Evolutionary conservation across 2,329 filamentous ascomycete species (phyloP), one percentile per base, ranked within the genome.

Genomic region (Xylaria sp.): DNA sequence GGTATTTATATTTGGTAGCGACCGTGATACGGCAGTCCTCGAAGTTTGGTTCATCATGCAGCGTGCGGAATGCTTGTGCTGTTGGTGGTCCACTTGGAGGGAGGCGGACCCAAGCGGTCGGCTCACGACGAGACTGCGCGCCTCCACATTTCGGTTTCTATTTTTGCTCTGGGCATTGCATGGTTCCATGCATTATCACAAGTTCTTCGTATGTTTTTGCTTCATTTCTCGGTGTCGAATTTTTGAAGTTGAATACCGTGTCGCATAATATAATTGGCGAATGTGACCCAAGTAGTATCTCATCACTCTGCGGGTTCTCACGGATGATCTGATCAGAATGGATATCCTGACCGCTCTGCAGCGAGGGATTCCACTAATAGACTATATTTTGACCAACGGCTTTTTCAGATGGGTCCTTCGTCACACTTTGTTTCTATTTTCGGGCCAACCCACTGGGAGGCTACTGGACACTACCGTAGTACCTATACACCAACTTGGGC

Each of bases 341-440:
- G 32, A 55, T 20, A 3, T 39, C 57, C 20, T 60, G 28, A 50
- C 46, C 58, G 43, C 57, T 25, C 1, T 59, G 62, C 34, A 53
- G 55, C 45, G n/a, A 43, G 6, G 43, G 39, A 39, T 56, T 39
- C 60, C 60, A 48, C 60, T 28, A 36, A 50, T 41, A 20, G 48
- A 56, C 36, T 18, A 20, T 45, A 46, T 39, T 30, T 45, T 20
- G 28, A 28, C 58, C 39, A 48, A 56, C 50, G 45, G 41, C 13
- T 56, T 56, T 18, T 23, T 25, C n/a, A 46, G 39, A 55, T 25
- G 9, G 20, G 18, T 9, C 23, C 3, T 9, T 55, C 41, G 52
- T 63, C 60, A 46, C 52, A 57, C 39, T 46, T 62, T 39, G 34
- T 58, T 66, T 66, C 63, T 66, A 66, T 66, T 66, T 66, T 66